Conservation (phyloP, 176 grass and related monocot genomes). For the Elymus sibiricus region DNA sequence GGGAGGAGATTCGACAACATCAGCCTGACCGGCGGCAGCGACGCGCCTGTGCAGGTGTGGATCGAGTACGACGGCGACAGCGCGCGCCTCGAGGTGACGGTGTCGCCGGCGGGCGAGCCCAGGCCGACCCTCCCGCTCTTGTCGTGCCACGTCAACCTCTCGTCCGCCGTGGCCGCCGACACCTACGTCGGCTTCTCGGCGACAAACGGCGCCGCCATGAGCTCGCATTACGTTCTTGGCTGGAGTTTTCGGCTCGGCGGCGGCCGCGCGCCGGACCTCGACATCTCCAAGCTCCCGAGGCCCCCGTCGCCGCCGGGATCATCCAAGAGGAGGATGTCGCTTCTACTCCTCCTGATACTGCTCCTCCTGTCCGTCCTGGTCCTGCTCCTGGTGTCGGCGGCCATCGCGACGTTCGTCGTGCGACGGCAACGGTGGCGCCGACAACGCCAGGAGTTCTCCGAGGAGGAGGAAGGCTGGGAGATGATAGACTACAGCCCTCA, state of each 20-base stretch:
- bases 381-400: conserved; percentile 4
- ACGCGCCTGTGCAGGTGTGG: conserved; percentile 43
- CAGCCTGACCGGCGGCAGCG: conserved; percentile 18
- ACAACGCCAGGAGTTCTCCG: conserved; percentile 30
- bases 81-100: conserved; percentile 40
- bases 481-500: conserved; percentile 52
- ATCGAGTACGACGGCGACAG: conserved; percentile 50
- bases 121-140: conserved; percentile 39
- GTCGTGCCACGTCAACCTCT: conserved; percentile 30
- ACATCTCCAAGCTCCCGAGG: conserved; percentile 47
- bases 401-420: not conserved
- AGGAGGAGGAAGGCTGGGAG: conserved; percentile 67
- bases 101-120: conserved; percentile 9
- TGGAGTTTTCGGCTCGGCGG: conserved; percentile 67
- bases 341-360: not conserved
- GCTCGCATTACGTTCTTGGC: conserved; percentile 59
- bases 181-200: conserved; percentile 67
- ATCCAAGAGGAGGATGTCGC: not conserved
- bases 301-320: not conserved
- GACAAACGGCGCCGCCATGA: conserved; percentile 52
- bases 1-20: not conserved
- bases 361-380: not conserved
- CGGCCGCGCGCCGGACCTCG: conserved; percentile 37
- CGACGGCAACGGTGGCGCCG: conserved; percentile 5
- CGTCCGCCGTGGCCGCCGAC: conserved; percentile 9